These are phyloP conservation scores for Albugo candida DNA, from an alignment of 352 stramenopile genomes.

Conservation along the genomic window DNA sequence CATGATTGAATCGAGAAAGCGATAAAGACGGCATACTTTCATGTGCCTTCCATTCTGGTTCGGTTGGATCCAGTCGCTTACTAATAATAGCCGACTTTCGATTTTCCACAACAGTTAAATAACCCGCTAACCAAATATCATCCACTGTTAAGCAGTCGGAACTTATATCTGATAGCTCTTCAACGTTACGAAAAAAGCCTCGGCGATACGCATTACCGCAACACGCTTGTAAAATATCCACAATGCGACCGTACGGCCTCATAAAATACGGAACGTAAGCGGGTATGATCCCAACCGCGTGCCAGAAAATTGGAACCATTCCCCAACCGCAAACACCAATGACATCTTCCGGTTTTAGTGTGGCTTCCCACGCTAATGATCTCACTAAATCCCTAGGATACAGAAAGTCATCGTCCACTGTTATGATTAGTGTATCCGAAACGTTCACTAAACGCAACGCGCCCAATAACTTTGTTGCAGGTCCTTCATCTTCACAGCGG, in stretches of 20 bases:
- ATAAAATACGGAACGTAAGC: slow-evolving; percentile 73
- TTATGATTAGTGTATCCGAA: slow-evolving; percentile 48
- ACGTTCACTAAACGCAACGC: slow-evolving; percentile 40
- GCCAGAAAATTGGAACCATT: slow-evolving; percentile 42
- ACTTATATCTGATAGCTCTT: slow-evolving; percentile 44
- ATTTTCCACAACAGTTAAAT: slow-evolving; percentile 44
- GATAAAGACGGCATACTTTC: slow-evolving; percentile 38
- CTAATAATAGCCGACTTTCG: slow-evolving; percentile 41
- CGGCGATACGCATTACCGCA: slow-evolving; percentile 54
- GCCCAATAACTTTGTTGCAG: slow-evolving; percentile 51
- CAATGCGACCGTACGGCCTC: slow-evolving; percentile 39
- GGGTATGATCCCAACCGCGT: slow-evolving; percentile 49
- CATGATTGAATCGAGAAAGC: slow-evolving; percentile 63
- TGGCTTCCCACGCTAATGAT: slow-evolving; percentile 44
- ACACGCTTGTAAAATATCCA: slow-evolving; percentile 56
- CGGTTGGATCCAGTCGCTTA: slow-evolving; percentile 48
- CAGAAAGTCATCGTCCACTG: slow-evolving; percentile 67
- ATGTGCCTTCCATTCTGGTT: slow-evolving; percentile 42
- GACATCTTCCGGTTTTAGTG: slow-evolving; percentile 28
- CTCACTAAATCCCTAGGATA: slow-evolving; percentile 43
- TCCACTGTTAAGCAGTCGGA: slow-evolving; percentile 56
- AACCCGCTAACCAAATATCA: slow-evolving; percentile 67
- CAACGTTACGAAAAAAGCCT: slow-evolving; percentile 50
- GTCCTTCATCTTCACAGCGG: slow-evolving; percentile 61
- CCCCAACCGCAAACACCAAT: slow-evolving; percentile 64